These are phyloP conservation scores for Mycena rebaudengoi DNA, from an alignment of 768 basidiomycete genomes.

Conservation along the genomic window DNA sequence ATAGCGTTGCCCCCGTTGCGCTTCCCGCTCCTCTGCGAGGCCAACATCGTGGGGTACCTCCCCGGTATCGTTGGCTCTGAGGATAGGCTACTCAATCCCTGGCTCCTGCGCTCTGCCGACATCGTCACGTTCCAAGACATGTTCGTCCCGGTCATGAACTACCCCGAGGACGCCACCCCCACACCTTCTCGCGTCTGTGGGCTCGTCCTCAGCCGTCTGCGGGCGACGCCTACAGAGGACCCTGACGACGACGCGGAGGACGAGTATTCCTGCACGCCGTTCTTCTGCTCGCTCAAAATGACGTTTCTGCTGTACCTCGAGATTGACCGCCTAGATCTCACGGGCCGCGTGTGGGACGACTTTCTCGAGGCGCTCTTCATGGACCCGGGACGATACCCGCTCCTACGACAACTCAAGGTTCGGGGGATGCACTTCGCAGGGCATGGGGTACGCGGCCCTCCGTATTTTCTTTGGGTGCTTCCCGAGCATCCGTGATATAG, in stretches of 20 bases:
- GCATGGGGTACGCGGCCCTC: background rate
- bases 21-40: no score
- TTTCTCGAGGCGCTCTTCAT: constrained; percentile 9
- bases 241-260: background rate
- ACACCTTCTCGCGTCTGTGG: background rate
- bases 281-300: constrained; percentile 20
- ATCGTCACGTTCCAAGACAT: constrained; percentile 9
- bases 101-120: constrained; percentile 8
- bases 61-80: background rate
- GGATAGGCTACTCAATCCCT: background rate
- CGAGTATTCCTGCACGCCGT: constrained; percentile 6
- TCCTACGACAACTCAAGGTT: constrained; percentile 5
- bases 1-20: no score
- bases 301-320: constrained; percentile 2
- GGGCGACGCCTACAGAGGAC: background rate
- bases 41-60: no score
- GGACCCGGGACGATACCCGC: background rate
- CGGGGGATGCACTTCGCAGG: constrained; percentile 10
- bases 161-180: background rate
- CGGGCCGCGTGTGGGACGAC: constrained; percentile 6
- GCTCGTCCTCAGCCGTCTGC: constrained; percentile 5
- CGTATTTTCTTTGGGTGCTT: constrained; percentile 4
- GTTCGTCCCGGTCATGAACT: constrained; percentile 7
- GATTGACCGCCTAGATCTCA: constrained; percentile 10
- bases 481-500: background rate